These are phyloP conservation scores for Globisporangium mamillatum DNA, from an alignment of 352 stramenopile genomes.

Conservation along the genomic window DNA sequence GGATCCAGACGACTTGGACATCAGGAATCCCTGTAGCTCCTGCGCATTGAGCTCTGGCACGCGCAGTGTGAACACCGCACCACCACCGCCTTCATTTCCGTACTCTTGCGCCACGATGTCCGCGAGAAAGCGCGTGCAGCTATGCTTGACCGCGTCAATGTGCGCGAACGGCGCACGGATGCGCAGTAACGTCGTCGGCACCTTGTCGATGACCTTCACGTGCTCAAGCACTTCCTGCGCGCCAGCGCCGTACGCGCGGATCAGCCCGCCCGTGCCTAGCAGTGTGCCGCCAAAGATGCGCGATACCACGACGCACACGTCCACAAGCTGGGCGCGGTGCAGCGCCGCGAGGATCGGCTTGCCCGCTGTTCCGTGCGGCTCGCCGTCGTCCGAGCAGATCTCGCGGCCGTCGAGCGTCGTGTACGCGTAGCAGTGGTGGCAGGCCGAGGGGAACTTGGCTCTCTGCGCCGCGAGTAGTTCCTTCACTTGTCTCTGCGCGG, in stretches of 20 bases:
- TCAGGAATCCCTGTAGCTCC: conserved; percentile 36
- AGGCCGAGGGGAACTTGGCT: conserved; percentile 47
- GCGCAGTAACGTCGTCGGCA: conserved; percentile 37
- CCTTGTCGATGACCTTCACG: conserved; percentile 49
- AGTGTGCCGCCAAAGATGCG: conserved; percentile 74
- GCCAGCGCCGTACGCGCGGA: conserved; percentile 63
- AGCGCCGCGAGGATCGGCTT: conserved; percentile 60
- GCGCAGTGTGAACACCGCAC: conserved; percentile 42
- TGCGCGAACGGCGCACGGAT: conserved; percentile 34
- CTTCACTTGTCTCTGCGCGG: conserved; percentile 38
- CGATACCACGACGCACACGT: conserved; percentile 73
- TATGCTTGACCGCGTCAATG: conserved; percentile 47
- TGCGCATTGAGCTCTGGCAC: conserved; percentile 30
- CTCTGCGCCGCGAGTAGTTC: conserved; percentile 43
- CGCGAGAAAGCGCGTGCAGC: conserved; percentile 36
- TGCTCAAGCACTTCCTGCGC: conserved; percentile 55
- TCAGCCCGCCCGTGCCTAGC: conserved; percentile 67
- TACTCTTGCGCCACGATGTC: conserved; percentile 45
- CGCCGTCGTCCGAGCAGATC: conserved; percentile 70
- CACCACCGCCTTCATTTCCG: conserved; percentile 3
- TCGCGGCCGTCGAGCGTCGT: conserved; percentile 49
- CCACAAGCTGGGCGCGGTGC: conserved; percentile 56
- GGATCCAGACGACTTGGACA: conserved; percentile 44
- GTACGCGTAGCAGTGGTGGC: conserved; percentile 77
- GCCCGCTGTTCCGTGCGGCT: conserved; percentile 70